Base-by-base conservation (phyloP, 2,329 filamentous ascomycete genomes). In the Botrytis tulipae region DNA sequence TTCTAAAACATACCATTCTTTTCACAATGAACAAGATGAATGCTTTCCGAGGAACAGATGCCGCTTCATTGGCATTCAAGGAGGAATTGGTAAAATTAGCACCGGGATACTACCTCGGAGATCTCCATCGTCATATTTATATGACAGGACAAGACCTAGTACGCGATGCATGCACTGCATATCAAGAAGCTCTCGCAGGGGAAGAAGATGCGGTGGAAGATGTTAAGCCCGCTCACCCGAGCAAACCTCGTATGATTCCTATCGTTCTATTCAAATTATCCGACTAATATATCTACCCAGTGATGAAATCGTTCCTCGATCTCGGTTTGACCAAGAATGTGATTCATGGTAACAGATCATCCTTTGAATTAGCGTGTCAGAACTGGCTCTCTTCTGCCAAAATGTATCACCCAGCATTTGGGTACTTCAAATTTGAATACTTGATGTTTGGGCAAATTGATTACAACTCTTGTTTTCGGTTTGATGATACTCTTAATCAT, bases 191-290 rank as follows among this genome's bases (percentile, higher is more conserved):
- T n/a, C 18, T 22, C 1, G 12, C 22, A n/a, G 18, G 4, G 0
- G 3, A 35, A 10, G 29, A 60, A 22, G 4, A 59, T 1, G 6
- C 1, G n/a, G 18, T 18, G 6, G 29, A 60, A 35, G 10, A 10
- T 22, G 3, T 35, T 9, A 20, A 35, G 18, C 4, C 8, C 2
- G 9, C 9, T 7, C 57, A 20, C 4, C 9, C 2, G 2, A 20
- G 0, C 3, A 48, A 54, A 12, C 14, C 22, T 20, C 1, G 65
- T 67, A 54, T 20, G 32, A 4, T 29, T 51, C 0, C 35, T 37
- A n/a, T 22, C 1, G 12, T 5, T 10, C 0, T n/a, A 1, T 16
- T 2, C 4, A 51, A 16, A 3, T 18, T 2, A n/a, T 10, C 22
- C 3, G 37, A 67, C 32, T 67, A 29, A 67, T 14, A 51, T 29